Evolutionary conservation across 2,329 filamentous ascomycete species (phyloP), one percentile per base, ranked within the genome.

Genomic region (Epichloe hybrida): DNA sequence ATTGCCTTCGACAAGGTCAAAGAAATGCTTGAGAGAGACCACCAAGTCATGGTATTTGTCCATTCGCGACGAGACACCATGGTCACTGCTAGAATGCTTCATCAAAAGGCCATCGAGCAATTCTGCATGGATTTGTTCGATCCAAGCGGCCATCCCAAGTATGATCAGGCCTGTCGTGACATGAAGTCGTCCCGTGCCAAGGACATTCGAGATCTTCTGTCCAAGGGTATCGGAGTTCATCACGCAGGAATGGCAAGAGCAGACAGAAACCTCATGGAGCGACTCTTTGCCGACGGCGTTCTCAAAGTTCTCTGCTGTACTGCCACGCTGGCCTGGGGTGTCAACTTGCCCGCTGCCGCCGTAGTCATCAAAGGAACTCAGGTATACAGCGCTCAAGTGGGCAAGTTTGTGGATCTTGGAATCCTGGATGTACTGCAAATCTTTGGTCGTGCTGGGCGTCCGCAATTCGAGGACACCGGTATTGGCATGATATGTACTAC

Each of bases 11-110:
- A 97, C 57, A 99, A 99, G 64, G 89, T 96, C 45, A 84, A 83
- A 58, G 86, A 93, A 49, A 96, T 98, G 90, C 74, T 98, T 3
- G 81, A 89, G 62, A 73, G 76, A 52, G 90, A 87, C n/a, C 93
- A 99, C 61, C 93, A 98, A 65, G 79, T 98, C 57, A 98, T 99
- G 94, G 91, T 99, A 0, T 98, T 99, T 66, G 94, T 98, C 11
- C 94, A 98, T 65, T 96, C 91, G 1, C 79, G 93, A 27, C 90
- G 95, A 63, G 94, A 99, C 59, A 98, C 94, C 0, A 81, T 95
- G 57, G 79, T 85, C 54, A 94, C 91, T 1, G 90, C 93, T 44
- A 84, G 86, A 57, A 88, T 84, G 72, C 72, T 98, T 27, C 82
- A 86, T 54, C 84, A 96, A 58, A 89, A 93, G 72, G 93, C 93